Evolutionary conservation across 2,329 filamentous ascomycete species (phyloP).

Genomic region (Endoconidiophora polonica): DNA sequence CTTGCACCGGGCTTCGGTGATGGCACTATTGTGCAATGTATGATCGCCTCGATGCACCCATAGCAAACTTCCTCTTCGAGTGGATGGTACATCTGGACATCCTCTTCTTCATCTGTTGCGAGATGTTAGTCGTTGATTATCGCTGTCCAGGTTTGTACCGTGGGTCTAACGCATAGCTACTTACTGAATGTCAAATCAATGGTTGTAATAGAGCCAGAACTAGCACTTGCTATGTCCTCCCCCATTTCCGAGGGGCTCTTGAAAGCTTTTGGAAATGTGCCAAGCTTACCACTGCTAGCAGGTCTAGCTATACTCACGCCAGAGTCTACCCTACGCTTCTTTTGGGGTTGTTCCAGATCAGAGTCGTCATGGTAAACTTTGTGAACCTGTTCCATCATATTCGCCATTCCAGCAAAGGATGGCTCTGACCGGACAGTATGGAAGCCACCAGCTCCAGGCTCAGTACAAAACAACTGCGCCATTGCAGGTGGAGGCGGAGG

Average conservation of each 20-base stretch:
- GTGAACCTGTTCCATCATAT: slow-evolving; percentile 6
- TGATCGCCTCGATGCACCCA: slow-evolving; percentile 53
- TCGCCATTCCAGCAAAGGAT: slow-evolving; percentile 9
- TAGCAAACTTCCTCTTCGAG: slow-evolving; percentile 62
- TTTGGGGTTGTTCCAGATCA: slow-evolving; percentile 9
- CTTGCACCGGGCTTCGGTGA: slow-evolving; percentile 47
- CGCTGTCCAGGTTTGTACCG: not conserved
- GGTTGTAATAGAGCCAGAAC: slow-evolving; percentile 22
- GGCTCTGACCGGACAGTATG: slow-evolving; percentile 12
- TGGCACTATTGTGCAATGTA: slow-evolving; percentile 54
- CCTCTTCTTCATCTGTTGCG: slow-evolving; percentile 35
- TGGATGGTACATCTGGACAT: slow-evolving; percentile 40
- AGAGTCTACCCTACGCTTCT: slow-evolving; percentile 7
- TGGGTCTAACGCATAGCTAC: slow-evolving; percentile 5
- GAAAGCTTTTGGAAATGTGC: not conserved
- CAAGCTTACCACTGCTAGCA: slow-evolving; percentile 1
- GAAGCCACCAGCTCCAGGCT: not conserved
- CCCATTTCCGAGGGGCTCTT: not conserved
- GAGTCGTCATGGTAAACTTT: slow-evolving; percentile 1
- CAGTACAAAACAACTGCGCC: slow-evolving; percentile 1
- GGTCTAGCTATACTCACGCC: slow-evolving; percentile 6
- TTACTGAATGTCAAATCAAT: slow-evolving; percentile 43
- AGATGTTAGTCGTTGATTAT: too few species aligned
- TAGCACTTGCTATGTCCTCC: too few species aligned
- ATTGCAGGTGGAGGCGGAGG: slow-evolving; percentile 4